Conservation (phyloP, 306 rosid species). For the Rubus parviflorus region DNA sequence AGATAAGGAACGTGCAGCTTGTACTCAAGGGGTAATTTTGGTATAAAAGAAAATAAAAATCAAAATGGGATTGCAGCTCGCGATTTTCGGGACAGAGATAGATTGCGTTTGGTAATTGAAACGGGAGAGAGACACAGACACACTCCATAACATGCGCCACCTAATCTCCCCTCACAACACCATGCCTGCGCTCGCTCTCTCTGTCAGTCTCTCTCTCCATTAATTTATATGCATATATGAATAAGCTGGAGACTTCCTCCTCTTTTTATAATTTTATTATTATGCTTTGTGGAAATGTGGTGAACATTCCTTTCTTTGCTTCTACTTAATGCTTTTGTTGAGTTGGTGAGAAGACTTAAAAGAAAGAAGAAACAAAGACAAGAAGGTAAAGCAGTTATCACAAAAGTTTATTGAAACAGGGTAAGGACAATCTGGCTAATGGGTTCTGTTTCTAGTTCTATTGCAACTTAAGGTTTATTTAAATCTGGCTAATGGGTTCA, state of each 20-base stretch:
- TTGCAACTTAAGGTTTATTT: neutral
- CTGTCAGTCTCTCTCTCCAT: neutral
- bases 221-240: too few relatives aligned
- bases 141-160: neutral
- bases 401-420: too few relatives aligned
- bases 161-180: neutral
- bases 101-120: too few relatives aligned
- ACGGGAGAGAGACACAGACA: too few relatives aligned
- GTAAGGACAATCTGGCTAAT: too few relatives aligned
- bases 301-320: neutral
- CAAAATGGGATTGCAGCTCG: too few relatives aligned
- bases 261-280: neutral
- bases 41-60: too few relatives aligned
- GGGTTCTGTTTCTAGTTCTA: neutral
- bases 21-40: too few relatives aligned
- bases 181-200: neutral
- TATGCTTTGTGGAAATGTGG: too few relatives aligned
- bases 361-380: neutral
- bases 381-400: neutral
- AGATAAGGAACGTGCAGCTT: too few relatives aligned
- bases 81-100: too few relatives aligned
- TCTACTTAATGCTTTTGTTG: neutral
- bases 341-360: slow-evolving; percentile 2
- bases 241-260: too few relatives aligned
- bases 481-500: neutral